These are phyloP conservation scores for Cutaneotrichosporon sp. DNA, from an alignment of 1,284 basidiomycete genomes.

Conservation along the genomic window DNA sequence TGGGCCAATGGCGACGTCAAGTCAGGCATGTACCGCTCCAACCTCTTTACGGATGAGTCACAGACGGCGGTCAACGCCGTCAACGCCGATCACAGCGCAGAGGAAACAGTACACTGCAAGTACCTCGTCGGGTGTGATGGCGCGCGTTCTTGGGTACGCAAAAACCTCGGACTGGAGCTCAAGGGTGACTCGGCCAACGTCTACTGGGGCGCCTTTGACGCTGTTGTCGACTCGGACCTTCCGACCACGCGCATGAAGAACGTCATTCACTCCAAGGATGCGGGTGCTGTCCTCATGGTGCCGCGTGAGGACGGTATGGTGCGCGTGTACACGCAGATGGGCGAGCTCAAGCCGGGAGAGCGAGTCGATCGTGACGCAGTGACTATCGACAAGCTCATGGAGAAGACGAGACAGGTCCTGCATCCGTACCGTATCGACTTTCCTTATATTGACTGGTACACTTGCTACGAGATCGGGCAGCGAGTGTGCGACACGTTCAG, in stretches of 20 bases:
- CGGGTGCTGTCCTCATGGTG: constrained; percentile 42
- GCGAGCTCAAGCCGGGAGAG: constrained; percentile 25
- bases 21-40: constrained; percentile 38
- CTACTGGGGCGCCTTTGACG: constrained; percentile 48
- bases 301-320: constrained; percentile 44
- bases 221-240: constrained; percentile 29
- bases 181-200: constrained; percentile 48
- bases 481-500: constrained; percentile 53
- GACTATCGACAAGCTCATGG: constrained; percentile 62
- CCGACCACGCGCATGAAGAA: constrained; percentile 41
- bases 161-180: constrained; percentile 39
- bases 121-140: constrained; percentile 38
- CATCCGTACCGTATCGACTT: constrained; percentile 65
- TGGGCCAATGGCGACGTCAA: constrained; percentile 27
- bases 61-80: constrained; percentile 44
- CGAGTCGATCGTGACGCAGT: constrained; percentile 30
- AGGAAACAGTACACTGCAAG: constrained; percentile 32
- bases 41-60: constrained; percentile 35
- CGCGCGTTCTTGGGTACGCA: constrained; percentile 31
- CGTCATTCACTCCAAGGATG: constrained; percentile 36
- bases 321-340: constrained; percentile 34
- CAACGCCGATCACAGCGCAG: constrained; percentile 46
- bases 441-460: constrained; percentile 45
- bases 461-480: constrained; percentile 47
- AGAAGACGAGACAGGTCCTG: constrained; percentile 65